phyloP scores from a whole-genome alignment of 148 eudicot species.

The Oxyria digyna region DNA sequence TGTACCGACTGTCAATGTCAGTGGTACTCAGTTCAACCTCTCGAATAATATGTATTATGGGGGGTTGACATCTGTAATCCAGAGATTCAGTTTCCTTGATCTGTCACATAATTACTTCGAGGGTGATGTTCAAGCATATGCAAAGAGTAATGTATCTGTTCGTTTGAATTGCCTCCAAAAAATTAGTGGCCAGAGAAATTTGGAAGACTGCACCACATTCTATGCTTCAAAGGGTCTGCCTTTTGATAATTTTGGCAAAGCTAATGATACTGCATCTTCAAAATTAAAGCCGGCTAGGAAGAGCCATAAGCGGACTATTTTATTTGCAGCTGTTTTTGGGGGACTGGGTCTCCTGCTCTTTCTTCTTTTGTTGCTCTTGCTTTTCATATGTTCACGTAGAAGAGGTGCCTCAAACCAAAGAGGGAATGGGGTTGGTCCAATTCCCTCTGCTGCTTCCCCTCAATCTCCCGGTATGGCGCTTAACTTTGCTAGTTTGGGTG shows the following conservation, averaged over 20 bases:
- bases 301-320: constrained; percentile 32
- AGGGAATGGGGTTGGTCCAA: constrained; percentile 51
- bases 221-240: constrained; percentile 40
- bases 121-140: constrained; percentile 40
- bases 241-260: constrained; percentile 66
- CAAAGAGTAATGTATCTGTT: constrained; percentile 25
- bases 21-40: constrained; percentile 38
- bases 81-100: constrained; percentile 41
- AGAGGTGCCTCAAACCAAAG: constrained; percentile 30
- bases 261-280: constrained; percentile 22
- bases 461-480: constrained; percentile 33
- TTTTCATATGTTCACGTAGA: constrained; percentile 40
- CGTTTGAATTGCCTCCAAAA: constrained; percentile 56
- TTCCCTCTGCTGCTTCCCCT: constrained; percentile 34
- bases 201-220: constrained; percentile 46
- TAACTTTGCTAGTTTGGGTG: constrained; percentile 54
- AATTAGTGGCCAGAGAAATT: constrained; percentile 35
- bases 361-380: constrained; percentile 24
- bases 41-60: constrained; percentile 67
- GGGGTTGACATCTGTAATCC: constrained; percentile 28
- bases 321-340: constrained; percentile 64
- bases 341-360: constrained; percentile 48
- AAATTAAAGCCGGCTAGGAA: constrained; percentile 14
- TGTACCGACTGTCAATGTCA: constrained; percentile 27
- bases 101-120: constrained; percentile 63